Evolutionary conservation across 768 basidiomycete genomes (phyloP), one percentile per base, ranked within the genome.

Genomic region (Trametes maxima): DNA sequence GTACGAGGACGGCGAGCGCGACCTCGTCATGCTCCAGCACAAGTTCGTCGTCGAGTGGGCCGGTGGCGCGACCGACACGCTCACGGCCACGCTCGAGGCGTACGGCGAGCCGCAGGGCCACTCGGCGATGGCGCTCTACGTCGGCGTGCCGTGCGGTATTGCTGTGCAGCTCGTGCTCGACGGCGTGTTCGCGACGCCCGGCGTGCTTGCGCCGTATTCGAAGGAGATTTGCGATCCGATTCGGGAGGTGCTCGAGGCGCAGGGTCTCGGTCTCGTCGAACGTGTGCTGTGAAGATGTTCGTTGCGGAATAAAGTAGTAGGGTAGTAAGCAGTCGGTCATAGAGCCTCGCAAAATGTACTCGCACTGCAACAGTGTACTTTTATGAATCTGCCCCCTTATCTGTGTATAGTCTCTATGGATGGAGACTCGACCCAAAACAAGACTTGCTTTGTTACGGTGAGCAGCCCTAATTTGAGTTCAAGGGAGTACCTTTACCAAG

Each of bases 21-120:
- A 99, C 75, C 85, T 98, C 62, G 92, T 99, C 62, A 93, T 98
- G 88, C 86, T 99, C 55, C 96, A 98, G 77, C 96, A 99, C 84
- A 96, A 95, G 80, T 98, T 99, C 72, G 77, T 93, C 67, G 88
- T 98, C 39, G 88, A 95, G 72, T 91, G 90, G 84, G 80, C 83
- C 36, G 93, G 98, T 69, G 95, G 96, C 48, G 82, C 76, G 49
- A 78, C 83, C 76, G 85, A 95, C 78, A 94, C 85, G 28, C 77
- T 93, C 68, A 98, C 96, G 1, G 93, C 95, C 48, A 95, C 95
- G 8, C 82, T 98, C 19, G 93, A 97, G 74, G 85, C 84, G 53
- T 97, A 95, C 69, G 96, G 95, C 39, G 84, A 82, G 54, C 86
- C 89, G 52, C 70, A 75, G 64, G 94, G 93, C 1, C 82, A 90